Base-by-base conservation (phyloP, 1,139 yeast species). In the Saccharomyces hybrid region DNA sequence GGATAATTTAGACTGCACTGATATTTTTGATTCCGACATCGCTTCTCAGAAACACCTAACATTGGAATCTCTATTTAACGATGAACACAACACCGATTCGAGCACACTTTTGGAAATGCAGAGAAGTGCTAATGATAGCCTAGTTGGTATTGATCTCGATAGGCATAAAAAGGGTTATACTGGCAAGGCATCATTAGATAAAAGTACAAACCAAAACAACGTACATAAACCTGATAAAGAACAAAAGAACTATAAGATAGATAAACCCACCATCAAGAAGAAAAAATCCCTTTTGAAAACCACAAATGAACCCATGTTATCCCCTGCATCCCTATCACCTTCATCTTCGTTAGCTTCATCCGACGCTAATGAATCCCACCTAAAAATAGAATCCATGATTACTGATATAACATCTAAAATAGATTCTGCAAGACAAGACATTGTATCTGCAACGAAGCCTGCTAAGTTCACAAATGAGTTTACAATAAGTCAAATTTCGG, bases 41-140 rank as follows among this genome's bases (percentile, higher is more conserved):
- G 48, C 54, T 7, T 52, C 54, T 23, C 53, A 56, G 38, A 59
- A 60, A 42, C 62, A 61, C 51, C 57, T 67, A 9, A 64, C 67
- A 7, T 57, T 66, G 49, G 69, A 67, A 25, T 60, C 59, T 48
- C 55, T 65, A 31, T 54, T 65, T 11, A 61, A 58, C 16, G 63
- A 59, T 14, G 58, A 55, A 16, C 55, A 47, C 41, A 56, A 25
- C 56, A 41, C 44, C 26, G 26, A 38, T 20, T 38, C 44, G 5
- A 11, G 26, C 25, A 38, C 44, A 5, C 44, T 38, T 20, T 20
- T 38, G 13, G 25, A 38, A 5, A 38, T 38, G 13, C 44, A 38
- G 26, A 38, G 20, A 9, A 38, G 23, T 11, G 38, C 28, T 42
- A 34, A 41, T 20, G 25, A 41, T 9, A 50, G 38, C 34, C 20